Evolutionary conservation across 1,284 basidiomycete species (phyloP).

Genomic region (Trametes versicolor): DNA sequence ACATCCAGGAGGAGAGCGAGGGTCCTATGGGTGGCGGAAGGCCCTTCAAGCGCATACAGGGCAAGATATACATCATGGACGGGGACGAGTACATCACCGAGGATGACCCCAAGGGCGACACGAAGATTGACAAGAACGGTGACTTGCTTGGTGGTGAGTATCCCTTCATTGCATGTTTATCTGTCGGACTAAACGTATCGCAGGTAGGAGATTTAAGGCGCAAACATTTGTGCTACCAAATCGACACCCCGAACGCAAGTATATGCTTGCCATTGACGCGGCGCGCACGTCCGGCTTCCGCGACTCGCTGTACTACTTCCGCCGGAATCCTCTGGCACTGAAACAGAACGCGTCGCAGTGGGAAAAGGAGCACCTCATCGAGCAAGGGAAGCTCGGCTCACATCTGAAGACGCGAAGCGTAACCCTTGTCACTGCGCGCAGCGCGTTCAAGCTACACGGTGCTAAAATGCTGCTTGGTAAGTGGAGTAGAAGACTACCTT

Average conservation of each 20-base stretch:
- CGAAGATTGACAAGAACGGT: conserved; percentile 90
- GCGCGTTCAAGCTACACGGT: conserved; percentile 95
- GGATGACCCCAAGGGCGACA: conserved; percentile 88
- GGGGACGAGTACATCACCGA: conserved; percentile 90
- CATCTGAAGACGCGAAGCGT: conserved; percentile 93
- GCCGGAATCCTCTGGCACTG: conserved; percentile 88
- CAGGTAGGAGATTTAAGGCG: conserved; percentile 90
- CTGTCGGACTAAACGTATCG: not conserved
- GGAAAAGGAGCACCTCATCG: conserved; percentile 94
- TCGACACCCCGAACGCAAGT: conserved; percentile 85
- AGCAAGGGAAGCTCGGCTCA: conserved; percentile 85
- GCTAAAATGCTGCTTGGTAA: conserved; percentile 88
- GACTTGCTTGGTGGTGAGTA: conserved; percentile 84
- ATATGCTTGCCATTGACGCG: conserved; percentile 97
- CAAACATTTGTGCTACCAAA: conserved; percentile 86
- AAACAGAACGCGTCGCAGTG: conserved; percentile 88
- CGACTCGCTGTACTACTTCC: conserved; percentile 97
- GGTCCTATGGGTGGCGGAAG: conserved; percentile 65
- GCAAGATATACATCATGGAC: conserved; percentile 80
- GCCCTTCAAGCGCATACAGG: conserved; percentile 79
- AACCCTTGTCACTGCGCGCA: conserved; percentile 92
- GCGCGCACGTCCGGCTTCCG: conserved; percentile 95
- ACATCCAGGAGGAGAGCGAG: conserved; percentile 44
- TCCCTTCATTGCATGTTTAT: not conserved
- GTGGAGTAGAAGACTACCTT: conserved; percentile 38